Evolutionary conservation across 306 rosid genomes (phyloP), one percentile per base, ranked within the genome.

Genomic region (Canavalia gladiata): DNA sequence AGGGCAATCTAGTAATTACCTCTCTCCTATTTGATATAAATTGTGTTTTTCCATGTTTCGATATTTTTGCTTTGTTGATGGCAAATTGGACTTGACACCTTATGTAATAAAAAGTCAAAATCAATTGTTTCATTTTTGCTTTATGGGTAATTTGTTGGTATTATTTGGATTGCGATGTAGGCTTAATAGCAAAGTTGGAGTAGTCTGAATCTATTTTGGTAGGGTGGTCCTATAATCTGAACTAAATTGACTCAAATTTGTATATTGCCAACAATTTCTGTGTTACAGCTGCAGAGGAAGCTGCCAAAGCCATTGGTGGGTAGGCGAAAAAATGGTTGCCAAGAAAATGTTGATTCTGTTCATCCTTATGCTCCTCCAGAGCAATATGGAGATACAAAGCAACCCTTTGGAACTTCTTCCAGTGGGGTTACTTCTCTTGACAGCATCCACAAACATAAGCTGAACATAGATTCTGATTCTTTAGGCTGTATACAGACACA

Each of bases 241-340:
- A 37, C 35, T 59, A 35, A 50, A 6, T 66, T 66, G 18, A 76
- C 31, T 68, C 62, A 66, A 35, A 31, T 60, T 66, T 29, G 56
- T 62, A 33, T 70, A 72, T 84, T 18, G 12, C 35, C 66, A 34
- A 65, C 47, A 62, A 34, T 68, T 37, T 78, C 3, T 83, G 51
- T 84, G 62, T 82, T 74, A 68, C 81, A 49, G 79, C 76, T 85
- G 82, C 87, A 88, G 84, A 76, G 58, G 72, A 89, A 81, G 85
- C 81, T 75, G 56, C 56, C 88, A 34, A 89, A 73, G 72, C 75
- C 68, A 76, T 77, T 76, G 11, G 82, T 65, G 47, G 88, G 87
- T 81, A 83, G 74, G 67, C 82, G 76, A 37, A 87, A 67, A 77
- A 81, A 78, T 63, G 67, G 66, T 49, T 74, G 33, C 76, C 83